Base-by-base conservation (phyloP, 1,284 basidiomycete genomes). In the Ceratobasidium sp. region DNA sequence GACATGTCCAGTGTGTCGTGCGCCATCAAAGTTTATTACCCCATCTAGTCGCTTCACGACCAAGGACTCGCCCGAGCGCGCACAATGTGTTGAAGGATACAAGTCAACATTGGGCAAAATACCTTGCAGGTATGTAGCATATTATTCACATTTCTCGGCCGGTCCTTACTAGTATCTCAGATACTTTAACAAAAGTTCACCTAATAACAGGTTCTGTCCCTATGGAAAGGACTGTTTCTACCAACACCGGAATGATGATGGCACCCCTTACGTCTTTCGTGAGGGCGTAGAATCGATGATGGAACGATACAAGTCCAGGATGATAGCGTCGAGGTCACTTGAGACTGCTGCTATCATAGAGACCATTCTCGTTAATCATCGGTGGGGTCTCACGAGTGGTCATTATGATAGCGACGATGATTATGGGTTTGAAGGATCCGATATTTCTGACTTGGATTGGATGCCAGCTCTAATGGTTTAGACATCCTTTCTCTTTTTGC, bases 181-280 rank as follows among this genome's bases (percentile, higher is more conserved):
- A 29, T 71, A 69, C 31, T 69, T 73, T 50, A 15, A 34, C n/a
- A 43, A 32, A 17, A 73, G 70, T 29, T 45, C 68, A 29, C 56
- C 68, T 29, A 22, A 50, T 34, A 57, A 68, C n/a, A 70, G 70
- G 2, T 71, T 70, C 31, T 73, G 72, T 38, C 72, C 72, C 13
- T 73, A 73, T 38, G 72, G 72, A n/a, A 55, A 56, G 22, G 73
- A 73, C 32, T 73, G 73, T 43, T 73, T 72, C 54, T 73, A 72
- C 42, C 68, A 71, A 40, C 73, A 73, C 55, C 70, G 53, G 17
- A 68, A 73, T 29, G 43, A 47, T n/a, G 57, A 71, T 38, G 72
- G 72, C 5, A 68, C 52, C 13, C 22, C 35, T 17, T 45, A 71
- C 42, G 34, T 57, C 10, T 73, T 73, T 52, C 25, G 50, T 8